Evolutionary conservation across 2,329 filamentous ascomycete species (phyloP).

Genomic region (Periconia sp.): DNA sequence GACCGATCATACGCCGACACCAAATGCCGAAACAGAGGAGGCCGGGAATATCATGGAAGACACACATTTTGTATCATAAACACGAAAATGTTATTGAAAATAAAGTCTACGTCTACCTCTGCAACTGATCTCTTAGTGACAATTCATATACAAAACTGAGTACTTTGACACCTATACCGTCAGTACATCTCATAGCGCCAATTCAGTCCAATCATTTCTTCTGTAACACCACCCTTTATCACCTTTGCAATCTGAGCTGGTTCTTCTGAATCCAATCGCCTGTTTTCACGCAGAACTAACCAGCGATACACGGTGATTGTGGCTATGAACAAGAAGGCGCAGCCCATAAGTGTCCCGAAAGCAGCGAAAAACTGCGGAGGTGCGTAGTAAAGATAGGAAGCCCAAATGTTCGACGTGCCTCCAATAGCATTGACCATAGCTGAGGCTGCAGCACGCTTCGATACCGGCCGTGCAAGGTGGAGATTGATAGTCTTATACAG

Average conservation of each 20-base stretch:
- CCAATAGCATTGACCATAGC: constrained; percentile 27
- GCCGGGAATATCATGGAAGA: no score
- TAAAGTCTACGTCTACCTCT: neutral
- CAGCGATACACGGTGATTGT: constrained; percentile 27
- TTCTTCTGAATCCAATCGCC: constrained; percentile 22
- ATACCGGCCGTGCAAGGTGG: constrained; percentile 25
- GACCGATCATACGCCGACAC: no score
- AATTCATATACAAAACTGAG: no score
- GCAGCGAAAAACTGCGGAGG: constrained; percentile 29
- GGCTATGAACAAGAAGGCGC: constrained; percentile 21
- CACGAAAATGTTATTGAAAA: no score
- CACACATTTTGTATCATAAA: no score
- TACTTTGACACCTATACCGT: no score
- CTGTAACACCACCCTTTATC: constrained; percentile 26
- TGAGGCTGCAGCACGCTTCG: constrained; percentile 28
- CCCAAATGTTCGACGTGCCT: constrained; percentile 28
- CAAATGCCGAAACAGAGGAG: neutral
- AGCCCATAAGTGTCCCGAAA: constrained; percentile 29
- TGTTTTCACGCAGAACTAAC: constrained; percentile 28
- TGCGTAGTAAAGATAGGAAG: constrained; percentile 29
- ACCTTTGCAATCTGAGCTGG: constrained; percentile 28
- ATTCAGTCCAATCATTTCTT: constrained; percentile 25
- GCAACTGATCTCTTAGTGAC: no score
- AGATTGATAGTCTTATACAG: constrained; percentile 31
- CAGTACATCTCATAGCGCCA: constrained; percentile 33